Evolutionary conservation across 78 protist genomes (phyloP).

Genomic region (Monocercomonoides exilis): DNA sequence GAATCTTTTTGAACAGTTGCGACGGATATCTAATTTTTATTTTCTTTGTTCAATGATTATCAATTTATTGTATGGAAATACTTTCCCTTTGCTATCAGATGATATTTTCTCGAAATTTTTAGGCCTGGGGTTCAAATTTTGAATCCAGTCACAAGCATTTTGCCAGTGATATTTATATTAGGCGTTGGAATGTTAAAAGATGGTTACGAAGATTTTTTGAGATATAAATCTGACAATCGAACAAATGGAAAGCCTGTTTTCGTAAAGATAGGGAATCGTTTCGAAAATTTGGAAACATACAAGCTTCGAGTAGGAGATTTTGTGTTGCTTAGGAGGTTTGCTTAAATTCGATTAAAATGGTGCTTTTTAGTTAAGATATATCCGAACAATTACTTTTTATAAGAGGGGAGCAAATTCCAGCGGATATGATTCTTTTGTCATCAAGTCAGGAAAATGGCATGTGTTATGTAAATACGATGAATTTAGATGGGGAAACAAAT

Average conservation of each 20-base stretch:
- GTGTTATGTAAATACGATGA: slow-evolving; percentile 24
- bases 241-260: not conserved
- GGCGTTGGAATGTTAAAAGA: not conserved
- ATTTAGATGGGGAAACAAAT: slow-evolving; percentile 31
- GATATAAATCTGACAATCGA: not conserved
- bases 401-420: slow-evolving; percentile 9
- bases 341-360: not conserved
- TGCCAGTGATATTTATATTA: slow-evolving; percentile 9
- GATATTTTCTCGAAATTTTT: too few species aligned
- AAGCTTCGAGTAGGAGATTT: not conserved
- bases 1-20: slow-evolving; percentile 17
- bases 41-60: not conserved
- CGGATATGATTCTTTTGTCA: slow-evolving; percentile 12
- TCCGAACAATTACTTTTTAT: not conserved
- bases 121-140: not conserved
- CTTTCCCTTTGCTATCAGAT: too few species aligned
- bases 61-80: not conserved
- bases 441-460: not conserved
- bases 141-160: not conserved
- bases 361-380: not conserved
- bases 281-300: not conserved
- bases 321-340: not conserved
- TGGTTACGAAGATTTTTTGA: slow-evolving; percentile 10
- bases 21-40: not conserved
- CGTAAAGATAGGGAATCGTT: not conserved